Evolutionary conservation across 257 asterid genomes (phyloP).

Genomic region (Solanum clarkiae): DNA sequence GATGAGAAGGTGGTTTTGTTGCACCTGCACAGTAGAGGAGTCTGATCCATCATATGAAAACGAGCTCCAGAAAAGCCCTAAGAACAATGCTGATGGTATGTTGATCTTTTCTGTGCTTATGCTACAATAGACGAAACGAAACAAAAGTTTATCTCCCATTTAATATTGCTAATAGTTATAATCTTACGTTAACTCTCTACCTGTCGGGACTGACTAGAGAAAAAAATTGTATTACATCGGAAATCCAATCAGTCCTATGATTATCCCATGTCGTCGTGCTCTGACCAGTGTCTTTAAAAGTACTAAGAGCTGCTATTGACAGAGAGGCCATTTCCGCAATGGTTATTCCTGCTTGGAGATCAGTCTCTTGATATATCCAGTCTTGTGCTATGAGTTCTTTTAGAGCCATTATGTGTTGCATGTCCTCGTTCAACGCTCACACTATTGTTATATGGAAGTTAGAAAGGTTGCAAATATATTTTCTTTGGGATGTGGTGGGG

Average conservation of each 20-base stretch:
- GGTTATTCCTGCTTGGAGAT: not conserved
- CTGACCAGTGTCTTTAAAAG: not conserved
- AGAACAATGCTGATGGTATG: conserved; percentile 5
- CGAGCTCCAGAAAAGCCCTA: not conserved
- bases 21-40: conserved; percentile 3
- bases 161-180: not conserved
- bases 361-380: not conserved
- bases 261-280: not conserved
- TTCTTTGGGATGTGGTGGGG: too few relatives aligned
- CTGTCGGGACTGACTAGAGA: not conserved
- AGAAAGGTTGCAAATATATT: too few relatives aligned
- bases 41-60: not conserved
- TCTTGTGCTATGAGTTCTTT: not conserved
- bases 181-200: not conserved
- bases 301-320: not conserved
- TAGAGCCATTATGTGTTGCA: not conserved
- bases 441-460: too few relatives aligned
- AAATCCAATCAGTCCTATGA: not conserved
- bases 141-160: not conserved
- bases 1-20: conserved; percentile 12
- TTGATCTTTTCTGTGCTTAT: not conserved
- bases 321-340: not conserved
- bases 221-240: not conserved
- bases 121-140: not conserved
- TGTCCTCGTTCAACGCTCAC: too few relatives aligned